These are phyloP conservation scores for Leccinellum rugosiceps DNA, from an alignment of 768 basidiomycete species.

Conservation along the genomic window DNA sequence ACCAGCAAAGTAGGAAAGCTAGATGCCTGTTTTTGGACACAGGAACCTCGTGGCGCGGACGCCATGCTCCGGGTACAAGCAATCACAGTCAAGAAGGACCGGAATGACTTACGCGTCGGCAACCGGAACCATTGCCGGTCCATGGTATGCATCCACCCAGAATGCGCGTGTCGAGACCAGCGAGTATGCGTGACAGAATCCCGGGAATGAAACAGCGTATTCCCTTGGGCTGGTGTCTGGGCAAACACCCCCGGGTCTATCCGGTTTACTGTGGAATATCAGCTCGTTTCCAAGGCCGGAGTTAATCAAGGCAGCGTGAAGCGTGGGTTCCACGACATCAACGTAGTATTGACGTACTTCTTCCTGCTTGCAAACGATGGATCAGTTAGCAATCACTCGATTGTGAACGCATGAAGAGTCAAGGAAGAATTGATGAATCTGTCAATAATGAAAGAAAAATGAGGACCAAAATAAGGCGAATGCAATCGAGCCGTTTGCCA, in stretches of 20 bases:
- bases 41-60: constrained; percentile 17
- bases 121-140: constrained; percentile 79
- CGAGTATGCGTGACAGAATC: constrained; percentile 39
- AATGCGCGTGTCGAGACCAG: constrained; percentile 84
- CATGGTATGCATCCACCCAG: constrained; percentile 77
- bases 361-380: constrained; percentile 24
- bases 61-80: constrained; percentile 4
- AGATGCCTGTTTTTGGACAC: constrained; percentile 10
- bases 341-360: constrained; percentile 35
- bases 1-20: constrained; percentile 4
- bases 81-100: not conserved
- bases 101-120: constrained; percentile 66
- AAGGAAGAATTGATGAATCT: constrained; percentile 3
- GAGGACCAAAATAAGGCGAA: constrained; percentile 9
- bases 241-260: not conserved
- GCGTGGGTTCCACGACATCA: constrained; percentile 30
- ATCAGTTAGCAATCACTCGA: constrained; percentile 16
- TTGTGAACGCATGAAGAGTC: constrained; percentile 7
- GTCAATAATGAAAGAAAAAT: constrained; percentile 6
- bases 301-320: constrained; percentile 12
- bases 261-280: not conserved
- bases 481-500: constrained; percentile 2
- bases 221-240: constrained; percentile 1
- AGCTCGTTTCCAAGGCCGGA: constrained; percentile 1
- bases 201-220: constrained; percentile 22